These are phyloP conservation scores for Hypomontagnella submonticulosa DNA, from an alignment of 495 filamentous ascomycete species.

Conservation along the genomic window DNA sequence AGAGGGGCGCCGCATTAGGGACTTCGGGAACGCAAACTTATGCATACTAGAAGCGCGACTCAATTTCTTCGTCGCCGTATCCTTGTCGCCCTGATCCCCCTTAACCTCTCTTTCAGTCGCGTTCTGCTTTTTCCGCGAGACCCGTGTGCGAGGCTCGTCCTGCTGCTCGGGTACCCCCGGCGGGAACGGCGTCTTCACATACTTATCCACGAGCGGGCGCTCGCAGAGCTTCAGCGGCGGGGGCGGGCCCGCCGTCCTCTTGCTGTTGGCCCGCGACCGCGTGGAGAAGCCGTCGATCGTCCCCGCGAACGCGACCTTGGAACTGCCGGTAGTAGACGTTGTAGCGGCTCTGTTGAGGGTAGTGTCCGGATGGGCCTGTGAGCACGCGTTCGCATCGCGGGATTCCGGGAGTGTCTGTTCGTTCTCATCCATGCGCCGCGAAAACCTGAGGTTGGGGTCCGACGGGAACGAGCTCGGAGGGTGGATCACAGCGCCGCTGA, in stretches of 20 bases:
- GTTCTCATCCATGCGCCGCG: background rate
- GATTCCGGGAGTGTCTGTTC: too few species aligned
- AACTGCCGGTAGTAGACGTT: too few species aligned
- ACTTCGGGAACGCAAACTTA: constrained; percentile 14
- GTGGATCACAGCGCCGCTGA: constrained; percentile 35
- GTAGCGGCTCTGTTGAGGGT: too few species aligned
- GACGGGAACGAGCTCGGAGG: constrained; percentile 34
- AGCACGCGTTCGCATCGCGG: too few species aligned
- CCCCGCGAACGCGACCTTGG: constrained; percentile 20
- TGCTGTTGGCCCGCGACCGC: constrained; percentile 19
- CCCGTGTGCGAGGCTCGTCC: too few species aligned
- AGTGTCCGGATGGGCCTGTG: too few species aligned
- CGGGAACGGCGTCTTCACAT: constrained; percentile 44
- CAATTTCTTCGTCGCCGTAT: constrained; percentile 6
- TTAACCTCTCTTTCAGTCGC: constrained; percentile 2
- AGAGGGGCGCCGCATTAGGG: background rate
- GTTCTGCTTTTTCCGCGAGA: too few species aligned
- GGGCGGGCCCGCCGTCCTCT: constrained; percentile 20
- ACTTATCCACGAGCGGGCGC: constrained; percentile 25
- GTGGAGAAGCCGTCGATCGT: constrained; percentile 14
- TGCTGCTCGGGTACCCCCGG: background rate
- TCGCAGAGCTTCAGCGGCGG: constrained; percentile 42
- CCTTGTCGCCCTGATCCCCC: background rate
- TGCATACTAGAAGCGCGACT: constrained; percentile 26
- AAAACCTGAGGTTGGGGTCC: constrained; percentile 19